Evolutionary conservation across 2,329 filamentous ascomycete genomes (phyloP), one percentile per base, ranked within the genome.

Genomic region (Aureobasidium uvarum): DNA sequence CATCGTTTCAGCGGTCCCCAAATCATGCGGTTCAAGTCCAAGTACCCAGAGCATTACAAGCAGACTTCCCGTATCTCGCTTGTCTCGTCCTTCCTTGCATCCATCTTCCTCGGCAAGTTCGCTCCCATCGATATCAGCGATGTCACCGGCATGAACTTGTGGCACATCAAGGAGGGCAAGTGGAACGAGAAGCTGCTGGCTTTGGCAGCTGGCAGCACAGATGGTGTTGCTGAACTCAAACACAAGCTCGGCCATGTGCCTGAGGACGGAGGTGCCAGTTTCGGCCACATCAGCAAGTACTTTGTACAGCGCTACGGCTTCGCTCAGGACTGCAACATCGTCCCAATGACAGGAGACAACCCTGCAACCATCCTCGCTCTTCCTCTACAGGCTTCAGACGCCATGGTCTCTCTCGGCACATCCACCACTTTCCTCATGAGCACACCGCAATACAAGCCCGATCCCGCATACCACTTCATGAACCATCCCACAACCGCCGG

Each of bases 1-100:
- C 95, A 98, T 80, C 89, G 95, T 68, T 99, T 99, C 80, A 98
- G 94, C 31, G 95, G 95, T n/a, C 90, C 92, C 3, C 95, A 99
- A 77, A 98, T 99, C 72, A 85, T 97, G 77, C 86, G 93, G 14
- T 92, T 97, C 76, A 88, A 89, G 70, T 85, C 86, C 65, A 90
- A 90, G 69, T 85, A 93, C 69, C 91, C 94, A 0, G 84, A 90
- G 5, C 89, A 92, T 70, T 98, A 98, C 77, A 83, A 84, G 67
- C 84, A 86, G 36, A 96, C 95, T 0, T 83, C 87, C 13, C 87
- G 92, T 65, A 96, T 99, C 74, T 96, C 92, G 1, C 88, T 98
- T 52, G 93, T 97, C 16, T 98, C 94, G 0, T 97, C 94, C 0
- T 99, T 96, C 81, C 83, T 98, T 60, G 93, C 94, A 2, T 97